Conservation (phyloP, 805 yeast genomes). For the Metschnikowia baotianmanensis region DNA sequence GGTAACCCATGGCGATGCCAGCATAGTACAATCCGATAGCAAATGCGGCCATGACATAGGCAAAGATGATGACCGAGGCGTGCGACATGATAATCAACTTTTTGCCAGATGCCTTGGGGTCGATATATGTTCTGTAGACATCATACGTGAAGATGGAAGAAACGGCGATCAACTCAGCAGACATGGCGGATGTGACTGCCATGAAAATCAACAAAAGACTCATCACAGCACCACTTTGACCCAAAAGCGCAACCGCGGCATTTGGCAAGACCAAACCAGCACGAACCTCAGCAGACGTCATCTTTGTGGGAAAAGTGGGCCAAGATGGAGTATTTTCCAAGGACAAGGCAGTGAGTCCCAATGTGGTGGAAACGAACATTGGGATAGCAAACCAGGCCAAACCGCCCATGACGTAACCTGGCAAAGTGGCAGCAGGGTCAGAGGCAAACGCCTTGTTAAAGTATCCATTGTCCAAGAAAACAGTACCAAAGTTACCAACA, state of each 20-base stretch:
- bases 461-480: slow-evolving; percentile 82
- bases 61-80: slow-evolving; percentile 54
- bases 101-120: slow-evolving; percentile 77
- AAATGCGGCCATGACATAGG: slow-evolving; percentile 73
- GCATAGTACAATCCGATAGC: slow-evolving; percentile 81
- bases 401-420: slow-evolving; percentile 88
- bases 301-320: slow-evolving; percentile 73
- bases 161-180: slow-evolving; percentile 87
- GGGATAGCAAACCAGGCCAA: slow-evolving; percentile 92
- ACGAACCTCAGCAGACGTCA: slow-evolving; percentile 65
- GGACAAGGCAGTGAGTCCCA: slow-evolving; percentile 83
- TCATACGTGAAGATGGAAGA: slow-evolving; percentile 86
- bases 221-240: slow-evolving; percentile 86
- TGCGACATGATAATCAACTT: slow-evolving; percentile 69
- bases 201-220: slow-evolving; percentile 76
- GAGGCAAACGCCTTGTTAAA: slow-evolving; percentile 89
- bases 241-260: slow-evolving; percentile 81
- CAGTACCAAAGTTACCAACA: slow-evolving; percentile 89
- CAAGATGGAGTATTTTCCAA: slow-evolving; percentile 66
- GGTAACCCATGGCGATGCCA: slow-evolving; percentile 80
- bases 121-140: slow-evolving; percentile 74
- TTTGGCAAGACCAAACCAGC: slow-evolving; percentile 80
- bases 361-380: slow-evolving; percentile 72
- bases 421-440: slow-evolving; percentile 77
- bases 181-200: slow-evolving; percentile 92